A percentile compares a stretch with the other conserved stretches of the same genome.
phyloP scores from a whole-genome alignment of 1,284 basidiomycete species.

The Caloboletus inedulis region DNA sequence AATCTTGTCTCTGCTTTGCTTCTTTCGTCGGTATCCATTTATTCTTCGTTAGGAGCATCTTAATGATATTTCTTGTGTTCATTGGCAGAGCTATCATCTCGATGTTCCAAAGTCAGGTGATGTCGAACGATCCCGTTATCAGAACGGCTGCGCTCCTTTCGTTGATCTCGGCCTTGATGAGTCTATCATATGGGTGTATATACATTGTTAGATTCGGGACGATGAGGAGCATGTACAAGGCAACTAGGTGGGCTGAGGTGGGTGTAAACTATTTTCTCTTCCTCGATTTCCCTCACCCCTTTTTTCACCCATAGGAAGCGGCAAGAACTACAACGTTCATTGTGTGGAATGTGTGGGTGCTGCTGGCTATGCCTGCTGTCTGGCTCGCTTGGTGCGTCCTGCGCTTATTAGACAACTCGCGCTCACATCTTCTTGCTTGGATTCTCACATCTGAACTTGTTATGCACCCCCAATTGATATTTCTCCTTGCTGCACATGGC shows the following conservation, averaged over 20 bases:
- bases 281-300: not conserved
- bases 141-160: slow-evolving; percentile 66
- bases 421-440: not conserved
- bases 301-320: slow-evolving; percentile 51
- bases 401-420: not conserved
- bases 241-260: slow-evolving; percentile 74
- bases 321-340: slow-evolving; percentile 61
- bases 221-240: slow-evolving; percentile 75
- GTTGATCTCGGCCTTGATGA: slow-evolving; percentile 67
- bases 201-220: slow-evolving; percentile 76
- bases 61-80: not conserved
- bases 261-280: slow-evolving; percentile 7
- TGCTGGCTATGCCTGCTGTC: slow-evolving; percentile 68
- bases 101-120: slow-evolving; percentile 65
- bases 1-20: slow-evolving; percentile 72
- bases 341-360: slow-evolving; percentile 79
- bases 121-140: slow-evolving; percentile 60
- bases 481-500: not conserved
- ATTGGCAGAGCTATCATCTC: slow-evolving; percentile 62
- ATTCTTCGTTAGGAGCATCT: not conserved
- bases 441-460: not conserved
- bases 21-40: slow-evolving; percentile 51
- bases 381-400: slow-evolving; percentile 66
- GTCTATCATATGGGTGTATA: slow-evolving; percentile 70
- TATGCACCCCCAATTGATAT: not conserved